These are phyloP conservation scores for Cladophialophora chaetospira DNA, from an alignment of 2,329 filamentous ascomycete genomes.

Conservation along the genomic window DNA sequence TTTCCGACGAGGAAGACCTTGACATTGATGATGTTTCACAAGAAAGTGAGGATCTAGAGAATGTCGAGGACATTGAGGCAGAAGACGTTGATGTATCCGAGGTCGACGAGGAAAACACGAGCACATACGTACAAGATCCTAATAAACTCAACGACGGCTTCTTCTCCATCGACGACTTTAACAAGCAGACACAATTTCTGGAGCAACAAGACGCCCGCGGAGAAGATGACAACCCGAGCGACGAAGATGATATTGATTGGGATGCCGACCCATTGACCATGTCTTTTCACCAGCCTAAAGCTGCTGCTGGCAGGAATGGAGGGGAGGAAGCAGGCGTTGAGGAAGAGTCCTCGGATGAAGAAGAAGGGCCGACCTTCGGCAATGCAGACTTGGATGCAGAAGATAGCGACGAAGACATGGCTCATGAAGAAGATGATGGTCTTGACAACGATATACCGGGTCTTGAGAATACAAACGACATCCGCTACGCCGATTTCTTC, in stretches of 20 bases:
- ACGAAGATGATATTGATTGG: conserved; percentile 89
- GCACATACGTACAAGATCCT: conserved; percentile 69
- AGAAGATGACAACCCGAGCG: conserved; percentile 73
- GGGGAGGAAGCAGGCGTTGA: conserved; percentile 37
- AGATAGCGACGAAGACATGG: conserved; percentile 64
- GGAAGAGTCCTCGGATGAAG: conserved; percentile 65
- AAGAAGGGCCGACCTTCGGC: conserved; percentile 79
- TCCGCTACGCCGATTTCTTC: conserved; percentile 93
- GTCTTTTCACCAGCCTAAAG: conserved; percentile 36
- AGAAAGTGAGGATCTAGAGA: conserved; percentile 37
- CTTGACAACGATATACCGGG: conserved; percentile 60
- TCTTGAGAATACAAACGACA: conserved; percentile 76
- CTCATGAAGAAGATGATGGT: conserved; percentile 53
- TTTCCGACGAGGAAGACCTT: conserved; percentile 18
- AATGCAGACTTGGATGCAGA: conserved; percentile 71
- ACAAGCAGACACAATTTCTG: conserved; percentile 85
- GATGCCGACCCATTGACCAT: conserved; percentile 68
- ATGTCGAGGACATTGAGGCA: conserved; percentile 37
- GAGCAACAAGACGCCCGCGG: conserved; percentile 82
- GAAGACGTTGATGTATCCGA: conserved; percentile 34
- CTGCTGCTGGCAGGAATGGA: conserved; percentile 12
- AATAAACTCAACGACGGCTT: conserved; percentile 94
- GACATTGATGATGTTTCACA: conserved; percentile 27
- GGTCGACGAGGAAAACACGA: conserved; percentile 43
- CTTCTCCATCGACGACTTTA: conserved; percentile 97